phyloP scores from a whole-genome alignment of 257 asterid species.

The Coffea eugenioides region DNA sequence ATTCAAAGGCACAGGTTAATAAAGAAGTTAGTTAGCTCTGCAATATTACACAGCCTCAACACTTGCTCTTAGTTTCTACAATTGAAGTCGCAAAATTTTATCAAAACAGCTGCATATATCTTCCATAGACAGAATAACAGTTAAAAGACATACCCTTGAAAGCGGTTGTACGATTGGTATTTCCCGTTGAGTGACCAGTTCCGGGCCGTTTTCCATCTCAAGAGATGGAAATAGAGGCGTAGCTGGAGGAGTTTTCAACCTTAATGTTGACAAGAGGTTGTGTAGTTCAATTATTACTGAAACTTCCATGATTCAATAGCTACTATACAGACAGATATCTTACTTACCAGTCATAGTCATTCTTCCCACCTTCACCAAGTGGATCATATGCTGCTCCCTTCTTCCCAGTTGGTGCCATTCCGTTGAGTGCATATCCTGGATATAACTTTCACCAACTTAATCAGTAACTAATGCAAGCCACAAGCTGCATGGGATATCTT shows the following conservation, averaged over 20 bases:
- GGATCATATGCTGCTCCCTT: slow-evolving; percentile 33
- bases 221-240: slow-evolving; percentile 87
- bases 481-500: neutral
- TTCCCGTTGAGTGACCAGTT: slow-evolving; percentile 48
- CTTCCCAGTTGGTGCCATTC: slow-evolving; percentile 45
- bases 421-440: slow-evolving; percentile 52
- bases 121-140: neutral
- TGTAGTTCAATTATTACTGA: neutral
- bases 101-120: neutral
- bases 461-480: neutral
- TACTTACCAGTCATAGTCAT: slow-evolving; percentile 70
- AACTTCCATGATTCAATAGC: neutral
- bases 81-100: no score
- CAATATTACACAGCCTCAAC: neutral
- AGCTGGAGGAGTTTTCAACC: slow-evolving; percentile 89
- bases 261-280: slow-evolving; percentile 13
- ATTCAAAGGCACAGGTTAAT: neutral
- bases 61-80: neutral
- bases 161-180: slow-evolving; percentile 63
- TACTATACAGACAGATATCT: neutral
- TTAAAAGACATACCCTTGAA: slow-evolving; percentile 49
- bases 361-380: slow-evolving; percentile 50
- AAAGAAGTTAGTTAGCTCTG: neutral
- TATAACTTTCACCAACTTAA: slow-evolving; percentile 7
- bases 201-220: slow-evolving; percentile 67